Evolutionary conservation across 305 asterid species (phyloP).

Genomic region (Monarda citriodora): DNA sequence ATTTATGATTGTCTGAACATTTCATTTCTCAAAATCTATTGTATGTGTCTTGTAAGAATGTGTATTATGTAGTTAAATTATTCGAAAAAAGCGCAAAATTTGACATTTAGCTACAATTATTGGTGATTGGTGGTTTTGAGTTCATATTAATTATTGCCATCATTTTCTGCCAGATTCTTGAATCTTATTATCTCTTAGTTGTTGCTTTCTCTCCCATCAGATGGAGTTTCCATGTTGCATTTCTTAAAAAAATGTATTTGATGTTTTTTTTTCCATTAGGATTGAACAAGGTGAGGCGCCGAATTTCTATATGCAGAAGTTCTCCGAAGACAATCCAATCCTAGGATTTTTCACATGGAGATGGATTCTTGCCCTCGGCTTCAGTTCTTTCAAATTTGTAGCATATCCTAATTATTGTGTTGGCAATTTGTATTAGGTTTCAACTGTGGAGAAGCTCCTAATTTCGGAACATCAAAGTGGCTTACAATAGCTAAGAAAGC

Average conservation of each 20-base stretch:
- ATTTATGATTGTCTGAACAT: neutral
- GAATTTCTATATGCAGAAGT: slow-evolving; percentile 66
- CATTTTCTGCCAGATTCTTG: slow-evolving; percentile 7
- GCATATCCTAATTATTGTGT: slow-evolving; percentile 12
- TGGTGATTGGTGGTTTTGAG: neutral
- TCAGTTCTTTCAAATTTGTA: too few relatives aligned
- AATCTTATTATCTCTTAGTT: neutral
- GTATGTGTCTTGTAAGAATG: too few relatives aligned
- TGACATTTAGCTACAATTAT: neutral
- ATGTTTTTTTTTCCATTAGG: slow-evolving; percentile 37
- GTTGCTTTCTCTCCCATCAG: slow-evolving; percentile 2
- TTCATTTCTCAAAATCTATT: too few relatives aligned
- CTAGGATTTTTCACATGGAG: slow-evolving; percentile 77
- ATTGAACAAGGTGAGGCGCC: slow-evolving; percentile 83
- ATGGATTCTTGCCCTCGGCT: slow-evolving; percentile 82
- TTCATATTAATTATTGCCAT: neutral
- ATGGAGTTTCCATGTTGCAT: neutral
- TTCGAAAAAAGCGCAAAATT: too few relatives aligned
- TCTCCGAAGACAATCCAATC: slow-evolving; percentile 66
- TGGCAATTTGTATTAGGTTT: slow-evolving; percentile 55
- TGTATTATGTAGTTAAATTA: too few relatives aligned
- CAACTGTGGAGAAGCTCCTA: slow-evolving; percentile 99
- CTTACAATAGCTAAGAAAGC: slow-evolving; percentile 98
- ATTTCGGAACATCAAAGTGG: slow-evolving; percentile 96
- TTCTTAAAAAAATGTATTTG: neutral